phyloP scores from a whole-genome alignment of 345 rosid species.

The Raphanus raphanistrum region DNA sequence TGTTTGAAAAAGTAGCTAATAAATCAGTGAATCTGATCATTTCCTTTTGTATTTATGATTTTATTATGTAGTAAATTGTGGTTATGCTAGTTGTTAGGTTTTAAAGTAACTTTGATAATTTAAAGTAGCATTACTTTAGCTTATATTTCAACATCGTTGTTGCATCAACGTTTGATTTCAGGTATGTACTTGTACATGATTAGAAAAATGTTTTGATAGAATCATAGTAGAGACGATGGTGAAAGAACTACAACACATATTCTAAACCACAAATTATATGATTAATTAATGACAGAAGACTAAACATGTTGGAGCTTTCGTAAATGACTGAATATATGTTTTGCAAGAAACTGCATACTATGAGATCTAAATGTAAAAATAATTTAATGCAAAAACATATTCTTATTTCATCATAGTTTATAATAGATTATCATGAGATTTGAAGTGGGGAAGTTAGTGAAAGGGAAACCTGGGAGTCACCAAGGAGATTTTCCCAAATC shows the following conservation, averaged over 20 bases:
- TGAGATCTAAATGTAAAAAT: background rate
- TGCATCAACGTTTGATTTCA: background rate
- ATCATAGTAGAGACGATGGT: background rate
- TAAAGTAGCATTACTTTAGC: background rate
- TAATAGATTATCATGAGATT: conserved; percentile 10
- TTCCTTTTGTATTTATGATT: background rate
- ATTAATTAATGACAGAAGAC: background rate
- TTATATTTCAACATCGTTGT: background rate
- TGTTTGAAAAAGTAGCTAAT: background rate
- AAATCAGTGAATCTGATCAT: background rate
- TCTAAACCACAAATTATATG: background rate
- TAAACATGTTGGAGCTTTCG: background rate
- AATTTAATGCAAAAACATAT: too few species aligned
- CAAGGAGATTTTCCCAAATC: conserved; percentile 29
- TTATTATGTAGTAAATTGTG: background rate
- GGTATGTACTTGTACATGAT: background rate
- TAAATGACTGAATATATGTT: background rate
- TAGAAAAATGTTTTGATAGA: background rate
- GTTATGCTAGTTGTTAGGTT: background rate
- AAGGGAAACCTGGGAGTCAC: conserved; percentile 11
- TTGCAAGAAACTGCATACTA: background rate
- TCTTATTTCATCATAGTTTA: background rate
- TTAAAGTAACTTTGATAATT: background rate
- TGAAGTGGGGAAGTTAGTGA: conserved; percentile 9
- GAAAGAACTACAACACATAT: background rate